Base-by-base conservation (phyloP, 768 basidiomycete genomes). In the Amanita thiersii region DNA sequence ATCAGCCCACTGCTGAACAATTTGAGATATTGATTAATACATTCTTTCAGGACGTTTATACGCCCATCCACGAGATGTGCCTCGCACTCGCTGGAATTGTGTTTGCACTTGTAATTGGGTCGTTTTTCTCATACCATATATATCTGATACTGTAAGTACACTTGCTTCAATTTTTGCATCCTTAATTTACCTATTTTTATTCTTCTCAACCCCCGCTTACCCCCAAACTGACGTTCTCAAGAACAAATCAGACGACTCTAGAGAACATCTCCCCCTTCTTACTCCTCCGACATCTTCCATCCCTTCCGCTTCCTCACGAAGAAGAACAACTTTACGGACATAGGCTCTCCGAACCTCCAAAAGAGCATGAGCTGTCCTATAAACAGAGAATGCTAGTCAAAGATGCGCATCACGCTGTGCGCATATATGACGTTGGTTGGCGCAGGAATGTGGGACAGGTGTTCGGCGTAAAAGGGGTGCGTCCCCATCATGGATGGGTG, bases 161-260 rank as follows among this genome's bases (percentile, higher is more conserved):
- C 4, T 17, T 17, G 5, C 40, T 25, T 30, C 29, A 8, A 26
- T 11, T 19, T 43, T 23, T 33, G 41, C 23, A 37, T 31, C 28
- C 45, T 48, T 47, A 21, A 6, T 48, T 47, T 12, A n/a, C 9
- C 19, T 4, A 17, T 48, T 17, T 34, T 28, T 7, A 28, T 34
- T 34, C 32, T 9, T 17, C 37, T 19, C 37, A 7, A 24, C 21
- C 40, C n/a, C 2, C 14, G 10, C 11, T 36, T 21, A 44, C 35
- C 14, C 7, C 30, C 14, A 46, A 33, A 44, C 28, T 41, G 6
- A 14, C 31, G 15, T 23, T 19, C 23, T 40, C 24, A 46, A 88
- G 86, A 25, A 87, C 81, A 19, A 90, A 90, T 55, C 85, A 89
- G 62, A 89, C 87, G n/a, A 90, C 87, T 0, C 48, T 88, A 15